Percentiles rank a stretch among this genome's conserved stretches.
These are phyloP conservation scores for Calonectria leucothoes DNA, from an alignment of 2,329 filamentous ascomycete genomes.

Conservation along the genomic window DNA sequence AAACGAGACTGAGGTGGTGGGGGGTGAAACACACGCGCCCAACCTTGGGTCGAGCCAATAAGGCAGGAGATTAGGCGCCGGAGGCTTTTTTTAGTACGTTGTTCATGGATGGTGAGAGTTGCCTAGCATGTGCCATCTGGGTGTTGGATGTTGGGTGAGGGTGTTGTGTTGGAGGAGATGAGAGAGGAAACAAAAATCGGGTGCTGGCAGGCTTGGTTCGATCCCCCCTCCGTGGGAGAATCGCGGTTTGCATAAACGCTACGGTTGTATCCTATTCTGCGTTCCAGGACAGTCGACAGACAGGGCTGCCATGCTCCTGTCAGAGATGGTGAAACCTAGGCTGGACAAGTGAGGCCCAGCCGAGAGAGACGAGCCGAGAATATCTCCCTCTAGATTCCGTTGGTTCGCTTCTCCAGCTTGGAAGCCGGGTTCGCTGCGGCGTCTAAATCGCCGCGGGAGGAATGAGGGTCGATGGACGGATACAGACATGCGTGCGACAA, in stretches of 20 bases:
- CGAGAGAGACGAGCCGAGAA: neutral
- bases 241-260: constrained; percentile 1
- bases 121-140: neutral
- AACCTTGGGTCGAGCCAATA: constrained; percentile 40
- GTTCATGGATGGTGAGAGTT: constrained; percentile 5
- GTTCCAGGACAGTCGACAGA: constrained; percentile 2
- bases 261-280: constrained; percentile 5
- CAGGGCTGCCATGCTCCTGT: constrained; percentile 14
- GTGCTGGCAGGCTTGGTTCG: neutral
- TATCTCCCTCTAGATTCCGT: neutral
- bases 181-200: neutral
- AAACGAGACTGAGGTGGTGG: constrained; percentile 36
- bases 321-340: constrained; percentile 22
- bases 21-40: constrained; percentile 44
- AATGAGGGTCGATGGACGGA: neutral
- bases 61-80: constrained; percentile 43
- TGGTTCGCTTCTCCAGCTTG: neutral
- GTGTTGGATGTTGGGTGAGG: neutral
- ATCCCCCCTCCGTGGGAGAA: neutral
- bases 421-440: neutral
- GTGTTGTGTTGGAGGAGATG: neutral
- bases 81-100: constrained; percentile 23
- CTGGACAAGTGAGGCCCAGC: neutral
- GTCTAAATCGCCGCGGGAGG: neutral
- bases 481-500: neutral